Evolutionary conservation across 2,329 filamentous ascomycete genomes (phyloP), one percentile per base, ranked within the genome.

Genomic region (Hymenoscyphus fructigenus): DNA sequence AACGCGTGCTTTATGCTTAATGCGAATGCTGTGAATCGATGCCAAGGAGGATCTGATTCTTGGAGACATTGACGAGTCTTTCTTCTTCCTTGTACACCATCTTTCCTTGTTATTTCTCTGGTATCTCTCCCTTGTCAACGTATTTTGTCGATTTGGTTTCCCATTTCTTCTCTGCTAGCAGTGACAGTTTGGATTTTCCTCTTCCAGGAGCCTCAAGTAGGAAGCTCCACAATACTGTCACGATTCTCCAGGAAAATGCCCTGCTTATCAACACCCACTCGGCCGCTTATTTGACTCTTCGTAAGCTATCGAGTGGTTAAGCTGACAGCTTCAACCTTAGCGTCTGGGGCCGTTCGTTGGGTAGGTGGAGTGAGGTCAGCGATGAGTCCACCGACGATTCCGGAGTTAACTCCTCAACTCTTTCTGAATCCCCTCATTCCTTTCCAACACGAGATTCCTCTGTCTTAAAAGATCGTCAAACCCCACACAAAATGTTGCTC

Each of bases 181-280:
- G 34, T 36, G 34, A 12, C 14, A 36, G 10, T 36, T 12, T 36
- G 4, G 14, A 15, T 36, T 36, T 36, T 12, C 9, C 34, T 3
- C 14, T 7, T 23, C 6, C 3, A 50, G 5, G 17, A 47, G 17
- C 38, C 38, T 44, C 38, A 44, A n/a, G 17, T 44, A 10, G 10
- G 20, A 23, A n/a, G n/a, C n/a, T 50, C 44, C 44, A 50, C 44
- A 50, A 50, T 44, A 20, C n/a, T 44, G 12, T 5, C 41, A 44
- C 41, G 5, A 44, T 23, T 20, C 44, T 20, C 44, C 9, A 50
- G 41, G 41, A 17, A n/a, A 15, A 50, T 50, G 44, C n/a, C n/a
- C n/a, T n/a, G n/a, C 44, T 50, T 50, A 50, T 50, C 44, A 50
- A 50, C 44, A 50, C 44, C 44, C 44, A 10, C 44, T 50, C n/a